A percentile compares a stretch with the other conserved stretches of the same genome.
Evolutionary conservation across 257 asterid genomes (phyloP).

Genomic region (Solanum verrucosum): DNA sequence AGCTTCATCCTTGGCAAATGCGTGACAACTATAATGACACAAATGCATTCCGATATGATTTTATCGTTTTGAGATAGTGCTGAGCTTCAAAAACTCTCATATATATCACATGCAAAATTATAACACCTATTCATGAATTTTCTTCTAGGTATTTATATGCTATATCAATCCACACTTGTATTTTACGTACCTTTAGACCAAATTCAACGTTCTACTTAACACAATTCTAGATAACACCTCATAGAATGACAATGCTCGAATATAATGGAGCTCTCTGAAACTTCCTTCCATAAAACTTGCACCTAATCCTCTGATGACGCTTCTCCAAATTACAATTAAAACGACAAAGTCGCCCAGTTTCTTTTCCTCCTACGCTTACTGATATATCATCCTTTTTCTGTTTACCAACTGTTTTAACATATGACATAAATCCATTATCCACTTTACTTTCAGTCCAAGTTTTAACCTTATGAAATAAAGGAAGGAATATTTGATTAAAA

Average conservation of each 20-base stretch:
- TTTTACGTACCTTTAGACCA: background rate
- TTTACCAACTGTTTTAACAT: background rate
- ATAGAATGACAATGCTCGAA: background rate
- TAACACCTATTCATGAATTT: background rate
- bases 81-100: background rate
- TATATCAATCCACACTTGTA: background rate
- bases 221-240: background rate
- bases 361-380: background rate
- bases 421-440: background rate
- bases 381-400: background rate
- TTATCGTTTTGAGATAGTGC: background rate
- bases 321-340: background rate
- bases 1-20: background rate
- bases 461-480: background rate
- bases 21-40: background rate
- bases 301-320: background rate
- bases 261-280: background rate
- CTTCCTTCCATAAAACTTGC: background rate
- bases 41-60: background rate
- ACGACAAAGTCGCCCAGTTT: background rate
- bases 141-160: background rate
- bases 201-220: background rate
- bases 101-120: background rate
- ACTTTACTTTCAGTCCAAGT: background rate
- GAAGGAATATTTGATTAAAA: background rate